These are phyloP conservation scores for Byssothecium circinans DNA, from an alignment of 2,329 filamentous ascomycete species.

Conservation along the genomic window DNA sequence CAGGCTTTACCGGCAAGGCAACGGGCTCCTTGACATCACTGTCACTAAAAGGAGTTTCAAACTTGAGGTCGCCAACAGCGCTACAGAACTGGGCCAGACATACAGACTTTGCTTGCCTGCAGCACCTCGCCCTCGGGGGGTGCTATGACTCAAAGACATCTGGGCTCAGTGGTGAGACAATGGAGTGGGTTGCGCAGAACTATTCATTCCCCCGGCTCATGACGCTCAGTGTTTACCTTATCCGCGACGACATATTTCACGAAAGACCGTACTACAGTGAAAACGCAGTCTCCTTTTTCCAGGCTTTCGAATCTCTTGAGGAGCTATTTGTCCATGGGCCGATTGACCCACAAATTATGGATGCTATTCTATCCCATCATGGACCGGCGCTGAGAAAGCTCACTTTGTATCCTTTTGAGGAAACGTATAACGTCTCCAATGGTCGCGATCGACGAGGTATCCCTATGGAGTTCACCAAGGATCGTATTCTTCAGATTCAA, in stretches of 20 bases:
- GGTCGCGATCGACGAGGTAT: conserved; percentile 13
- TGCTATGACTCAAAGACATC: conserved; percentile 1
- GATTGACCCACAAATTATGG: conserved; percentile 14
- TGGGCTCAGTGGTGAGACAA: conserved; percentile 17
- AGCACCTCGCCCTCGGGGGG: conserved; percentile 17
- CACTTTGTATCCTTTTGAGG: conserved; percentile 10
- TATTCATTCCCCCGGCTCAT: conserved; percentile 13
- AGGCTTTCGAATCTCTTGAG: conserved; percentile 16
- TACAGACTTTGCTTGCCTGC: conserved; percentile 20
- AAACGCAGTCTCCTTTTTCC: conserved; percentile 21
- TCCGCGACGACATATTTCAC: conserved; percentile 12
- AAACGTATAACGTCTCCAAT: neutral
- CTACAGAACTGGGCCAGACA: conserved; percentile 17
- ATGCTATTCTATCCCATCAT: conserved; percentile 15
- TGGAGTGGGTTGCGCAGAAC: conserved; percentile 18
- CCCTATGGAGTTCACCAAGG: conserved; percentile 19
- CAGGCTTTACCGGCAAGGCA: conserved; percentile 9
- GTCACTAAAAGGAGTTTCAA: conserved; percentile 11
- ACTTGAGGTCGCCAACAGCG: conserved; percentile 1
- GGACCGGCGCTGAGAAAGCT: conserved; percentile 17
- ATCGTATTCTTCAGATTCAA: conserved; percentile 16
- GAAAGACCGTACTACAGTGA: conserved; percentile 20
- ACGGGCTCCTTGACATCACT: conserved; percentile 20
- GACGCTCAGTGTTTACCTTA: conserved; percentile 15
- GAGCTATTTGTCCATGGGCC: conserved; percentile 16